Conservation (phyloP, 371 early-diverging fungal genomes). For the Blastocladiella emersonii region DNA sequence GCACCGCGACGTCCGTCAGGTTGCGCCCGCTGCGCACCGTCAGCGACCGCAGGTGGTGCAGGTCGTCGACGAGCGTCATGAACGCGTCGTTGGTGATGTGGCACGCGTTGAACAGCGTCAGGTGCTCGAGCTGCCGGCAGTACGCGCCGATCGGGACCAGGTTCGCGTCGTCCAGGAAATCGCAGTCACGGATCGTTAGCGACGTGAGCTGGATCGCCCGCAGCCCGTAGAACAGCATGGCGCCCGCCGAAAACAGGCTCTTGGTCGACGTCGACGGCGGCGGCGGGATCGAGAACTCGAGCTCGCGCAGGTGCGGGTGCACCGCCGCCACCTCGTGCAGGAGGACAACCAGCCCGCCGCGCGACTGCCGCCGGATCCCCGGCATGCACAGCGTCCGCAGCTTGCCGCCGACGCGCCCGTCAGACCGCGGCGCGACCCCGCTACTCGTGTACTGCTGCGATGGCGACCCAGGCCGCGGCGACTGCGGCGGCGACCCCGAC, state of each 20-base stretch:
- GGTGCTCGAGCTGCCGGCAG: not conserved
- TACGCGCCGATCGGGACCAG: not conserved
- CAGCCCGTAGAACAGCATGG: not conserved
- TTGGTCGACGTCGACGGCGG: not conserved
- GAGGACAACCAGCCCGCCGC: not conserved
- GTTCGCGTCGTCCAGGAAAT: not conserved
- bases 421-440: not conserved
- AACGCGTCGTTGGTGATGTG: not conserved
- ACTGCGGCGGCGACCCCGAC: not conserved
- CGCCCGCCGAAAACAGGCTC: not conserved
- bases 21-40: not conserved
- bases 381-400: not conserved
- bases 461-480: not conserved
- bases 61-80: not conserved
- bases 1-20: not conserved
- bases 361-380: not conserved
- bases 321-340: not conserved
- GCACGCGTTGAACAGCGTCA: not conserved
- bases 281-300: constrained; percentile 3
- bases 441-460: not conserved
- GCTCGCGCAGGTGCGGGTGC: not conserved
- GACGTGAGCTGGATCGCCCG: not conserved
- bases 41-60: not conserved
- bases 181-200: constrained; percentile 3
- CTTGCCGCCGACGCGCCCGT: not conserved